Evolutionary conservation across 148 eudicot genomes (phyloP).

Genomic region (Fallopia convolvulus): DNA sequence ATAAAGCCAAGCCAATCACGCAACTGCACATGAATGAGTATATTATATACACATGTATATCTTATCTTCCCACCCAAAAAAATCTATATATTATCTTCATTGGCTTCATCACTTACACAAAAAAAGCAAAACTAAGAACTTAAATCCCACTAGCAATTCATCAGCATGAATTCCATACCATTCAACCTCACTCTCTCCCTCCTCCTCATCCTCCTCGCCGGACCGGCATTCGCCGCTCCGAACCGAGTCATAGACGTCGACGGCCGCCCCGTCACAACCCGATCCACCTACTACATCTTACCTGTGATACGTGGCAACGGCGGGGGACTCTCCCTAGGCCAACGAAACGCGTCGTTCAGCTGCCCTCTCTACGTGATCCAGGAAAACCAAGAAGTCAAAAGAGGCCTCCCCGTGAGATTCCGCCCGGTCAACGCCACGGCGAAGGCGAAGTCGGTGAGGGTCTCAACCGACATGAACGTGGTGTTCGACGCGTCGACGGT

Average conservation of each 20-base stretch:
- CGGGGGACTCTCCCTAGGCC: conserved; percentile 17
- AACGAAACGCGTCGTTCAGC: neutral
- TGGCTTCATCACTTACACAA: neutral
- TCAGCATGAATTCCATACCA: neutral
- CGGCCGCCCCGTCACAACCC: conserved; percentile 1
- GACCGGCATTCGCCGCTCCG: neutral
- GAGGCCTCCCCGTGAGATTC: conserved; percentile 26
- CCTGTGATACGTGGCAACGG: conserved; percentile 16
- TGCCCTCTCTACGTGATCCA: conserved; percentile 35
- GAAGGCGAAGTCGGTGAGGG: conserved; percentile 21
- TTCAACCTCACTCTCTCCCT: neutral
- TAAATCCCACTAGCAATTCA: neutral
- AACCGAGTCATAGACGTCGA: neutral
- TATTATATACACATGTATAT: neutral
- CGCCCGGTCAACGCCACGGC: conserved; percentile 20
- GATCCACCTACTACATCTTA: conserved; percentile 16
- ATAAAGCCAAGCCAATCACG: neutral
- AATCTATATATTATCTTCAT: neutral
- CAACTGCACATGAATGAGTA: neutral
- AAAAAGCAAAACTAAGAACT: neutral
- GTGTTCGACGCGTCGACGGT: conserved; percentile 19
- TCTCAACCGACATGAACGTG: conserved; percentile 33
- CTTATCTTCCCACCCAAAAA: neutral
- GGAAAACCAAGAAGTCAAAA: conserved; percentile 20
- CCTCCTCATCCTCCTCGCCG: neutral